A percentile compares a stretch with the other conserved stretches of the same genome.
phyloP scores from a whole-genome alignment of 345 rosid genomes.

The Eucalyptus victrix region DNA sequence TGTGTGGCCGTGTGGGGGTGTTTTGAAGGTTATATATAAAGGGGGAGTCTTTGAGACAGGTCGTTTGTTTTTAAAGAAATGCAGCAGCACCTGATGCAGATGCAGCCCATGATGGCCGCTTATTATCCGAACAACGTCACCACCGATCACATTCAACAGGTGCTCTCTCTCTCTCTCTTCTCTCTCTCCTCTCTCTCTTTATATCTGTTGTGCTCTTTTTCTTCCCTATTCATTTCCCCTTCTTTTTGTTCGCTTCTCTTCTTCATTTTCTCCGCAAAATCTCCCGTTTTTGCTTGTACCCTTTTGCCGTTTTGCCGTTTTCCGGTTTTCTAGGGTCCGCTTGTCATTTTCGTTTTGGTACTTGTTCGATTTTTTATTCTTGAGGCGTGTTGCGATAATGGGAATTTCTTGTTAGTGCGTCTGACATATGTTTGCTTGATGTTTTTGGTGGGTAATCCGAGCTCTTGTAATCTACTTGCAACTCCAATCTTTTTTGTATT shows the following conservation, averaged over 20 bases:
- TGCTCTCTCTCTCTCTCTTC: conserved; percentile 4
- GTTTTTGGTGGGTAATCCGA: not conserved
- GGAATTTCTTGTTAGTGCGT: not conserved
- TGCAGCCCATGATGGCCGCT: conserved; percentile 99
- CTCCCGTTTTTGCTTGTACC: not conserved
- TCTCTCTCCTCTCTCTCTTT: not conserved
- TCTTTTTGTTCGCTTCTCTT: not conserved
- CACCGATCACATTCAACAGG: conserved; percentile 99
- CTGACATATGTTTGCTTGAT: not conserved
- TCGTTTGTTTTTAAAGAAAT: conserved; percentile 29
- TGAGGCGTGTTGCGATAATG: not conserved
- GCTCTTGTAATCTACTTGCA: not conserved
- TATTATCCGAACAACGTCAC: conserved; percentile 99
- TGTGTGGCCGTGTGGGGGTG: not conserved
- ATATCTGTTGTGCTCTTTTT: not conserved
- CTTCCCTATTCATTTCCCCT: not conserved
- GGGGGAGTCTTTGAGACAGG: not conserved
- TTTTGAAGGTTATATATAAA: not conserved
- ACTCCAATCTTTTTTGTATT: not conserved
- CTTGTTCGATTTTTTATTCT: not conserved
- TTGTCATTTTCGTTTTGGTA: not conserved
- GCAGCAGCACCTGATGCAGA: conserved; percentile 99
- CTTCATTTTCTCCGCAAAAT: not conserved
- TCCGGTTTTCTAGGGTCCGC: not conserved
- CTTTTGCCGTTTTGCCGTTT: not conserved